Conservation (phyloP, 495 filamentous ascomycete genomes). For the Penicillium pulvis region DNA sequence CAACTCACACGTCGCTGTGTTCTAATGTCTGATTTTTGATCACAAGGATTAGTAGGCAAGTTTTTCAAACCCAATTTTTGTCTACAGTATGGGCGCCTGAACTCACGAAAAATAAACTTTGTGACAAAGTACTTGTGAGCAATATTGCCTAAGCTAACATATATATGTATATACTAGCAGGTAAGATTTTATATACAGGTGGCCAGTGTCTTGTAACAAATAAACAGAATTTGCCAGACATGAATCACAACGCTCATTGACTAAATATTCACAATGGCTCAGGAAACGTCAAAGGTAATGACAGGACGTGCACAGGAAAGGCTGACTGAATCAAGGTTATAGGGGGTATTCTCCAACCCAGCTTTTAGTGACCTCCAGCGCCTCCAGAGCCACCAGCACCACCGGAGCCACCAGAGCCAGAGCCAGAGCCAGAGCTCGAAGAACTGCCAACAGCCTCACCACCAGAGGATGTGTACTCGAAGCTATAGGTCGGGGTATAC, state of each 20-base stretch:
- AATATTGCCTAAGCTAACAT: too few species aligned
- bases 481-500: not conserved
- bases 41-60: too few species aligned
- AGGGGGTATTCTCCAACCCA: not conserved
- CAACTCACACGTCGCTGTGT: not conserved
- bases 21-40: not conserved
- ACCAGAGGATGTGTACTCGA: not conserved
- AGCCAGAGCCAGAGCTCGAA: not conserved
- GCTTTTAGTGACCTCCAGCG: not conserved
- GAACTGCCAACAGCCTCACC: not conserved
- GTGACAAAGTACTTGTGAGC: too few species aligned
- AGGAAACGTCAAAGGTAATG: not conserved
- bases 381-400: not conserved
- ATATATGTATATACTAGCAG: not conserved
- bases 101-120: too few species aligned
- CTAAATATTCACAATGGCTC: too few species aligned
- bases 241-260: too few species aligned
- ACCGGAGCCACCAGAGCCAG: constrained; percentile 16
- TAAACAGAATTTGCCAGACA: too few species aligned
- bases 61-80: too few species aligned
- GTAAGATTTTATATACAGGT: not conserved
- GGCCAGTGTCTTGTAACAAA: too few species aligned
- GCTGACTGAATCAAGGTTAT: not conserved
- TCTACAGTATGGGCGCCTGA: too few species aligned
- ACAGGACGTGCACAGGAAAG: not conserved